Evolutionary conservation across 2,329 filamentous ascomycete species (phyloP).

Genomic region (Diaporthe velutina): DNA sequence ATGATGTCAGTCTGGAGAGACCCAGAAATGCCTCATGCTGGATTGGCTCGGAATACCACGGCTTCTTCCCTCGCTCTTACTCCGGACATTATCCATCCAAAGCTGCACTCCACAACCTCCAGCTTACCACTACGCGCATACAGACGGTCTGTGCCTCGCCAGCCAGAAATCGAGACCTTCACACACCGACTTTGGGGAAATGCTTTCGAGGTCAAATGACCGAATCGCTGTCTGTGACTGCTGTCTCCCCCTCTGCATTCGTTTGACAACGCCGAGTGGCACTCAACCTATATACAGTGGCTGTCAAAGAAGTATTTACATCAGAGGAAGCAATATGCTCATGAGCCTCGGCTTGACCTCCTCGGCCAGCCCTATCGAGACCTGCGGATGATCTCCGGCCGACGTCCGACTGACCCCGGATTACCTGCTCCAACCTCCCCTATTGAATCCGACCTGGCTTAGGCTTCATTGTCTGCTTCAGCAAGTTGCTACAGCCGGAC

Average conservation of each 20-base stretch:
- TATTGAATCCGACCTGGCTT: neutral
- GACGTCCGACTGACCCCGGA: neutral
- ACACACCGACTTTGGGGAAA: slow-evolving; percentile 30
- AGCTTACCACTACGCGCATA: slow-evolving; percentile 11
- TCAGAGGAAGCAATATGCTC: neutral
- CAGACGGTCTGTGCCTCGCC: neutral
- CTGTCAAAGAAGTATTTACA: slow-evolving; percentile 6
- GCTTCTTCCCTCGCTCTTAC: slow-evolving; percentile 37
- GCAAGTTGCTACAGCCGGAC: slow-evolving; percentile 51
- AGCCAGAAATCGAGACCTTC: neutral
- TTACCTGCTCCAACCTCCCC: neutral
- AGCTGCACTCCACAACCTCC: slow-evolving; percentile 21
- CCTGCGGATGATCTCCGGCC: neutral
- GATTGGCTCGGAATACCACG: slow-evolving; percentile 37
- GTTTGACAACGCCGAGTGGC: neutral
- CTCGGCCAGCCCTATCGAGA: neutral
- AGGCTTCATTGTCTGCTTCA: slow-evolving; percentile 34
- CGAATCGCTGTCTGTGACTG: neutral
- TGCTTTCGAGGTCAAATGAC: neutral
- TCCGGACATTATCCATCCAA: slow-evolving; percentile 36
- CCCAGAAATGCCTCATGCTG: slow-evolving; percentile 31
- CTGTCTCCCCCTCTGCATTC: neutral
- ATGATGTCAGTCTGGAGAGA: slow-evolving; percentile 36
- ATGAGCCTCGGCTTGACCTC: slow-evolving; percentile 1
- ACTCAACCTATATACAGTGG: slow-evolving; percentile 19